Evolutionary conservation across 352 stramenopile species (phyloP).

Genomic region (Phytophthora constricta): DNA sequence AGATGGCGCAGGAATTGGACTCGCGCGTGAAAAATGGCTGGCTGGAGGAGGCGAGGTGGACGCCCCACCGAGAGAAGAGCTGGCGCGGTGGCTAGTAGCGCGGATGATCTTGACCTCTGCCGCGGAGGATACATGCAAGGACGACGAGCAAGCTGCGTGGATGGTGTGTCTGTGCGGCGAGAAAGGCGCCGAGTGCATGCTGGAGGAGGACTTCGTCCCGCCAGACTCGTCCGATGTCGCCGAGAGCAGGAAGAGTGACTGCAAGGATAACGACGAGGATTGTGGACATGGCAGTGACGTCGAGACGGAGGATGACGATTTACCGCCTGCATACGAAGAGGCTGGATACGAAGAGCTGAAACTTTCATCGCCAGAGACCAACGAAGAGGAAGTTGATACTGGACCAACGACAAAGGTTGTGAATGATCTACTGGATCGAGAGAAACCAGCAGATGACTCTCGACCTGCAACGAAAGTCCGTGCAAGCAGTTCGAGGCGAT

Average conservation of each 20-base stretch:
- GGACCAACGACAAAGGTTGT: too few relatives aligned
- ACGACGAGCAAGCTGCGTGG: conserved; percentile 26
- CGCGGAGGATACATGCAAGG: conserved; percentile 6
- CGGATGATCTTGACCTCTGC: conserved; percentile 42
- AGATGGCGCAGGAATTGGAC: conserved; percentile 6
- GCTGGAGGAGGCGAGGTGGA: conserved; percentile 21
- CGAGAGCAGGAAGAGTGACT: conserved; percentile 9
- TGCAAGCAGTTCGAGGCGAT: neutral
- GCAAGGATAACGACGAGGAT: neutral
- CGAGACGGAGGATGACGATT: conserved; percentile 24
- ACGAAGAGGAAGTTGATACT: neutral
- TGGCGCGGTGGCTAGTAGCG: conserved; percentile 62
- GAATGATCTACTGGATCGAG: neutral
- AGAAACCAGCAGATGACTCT: neutral
- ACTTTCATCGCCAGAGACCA: neutral
- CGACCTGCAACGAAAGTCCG: conserved; percentile 2
- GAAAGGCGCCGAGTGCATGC: conserved; percentile 15
- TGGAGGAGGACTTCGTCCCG: conserved; percentile 1
- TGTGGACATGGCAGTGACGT: conserved; percentile 2
- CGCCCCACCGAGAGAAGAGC: conserved; percentile 52
- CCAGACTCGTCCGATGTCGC: conserved; percentile 15
- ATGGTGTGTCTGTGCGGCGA: conserved; percentile 34
- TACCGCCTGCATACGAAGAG: conserved; percentile 31
- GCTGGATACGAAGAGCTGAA: conserved; percentile 3
- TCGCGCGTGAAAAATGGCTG: conserved; percentile 42